A percentile compares a stretch with the other conserved stretches of the same genome.
Evolutionary conservation across 1,139 yeast genomes (phyloP).

Genomic region (Pichia sp.): DNA sequence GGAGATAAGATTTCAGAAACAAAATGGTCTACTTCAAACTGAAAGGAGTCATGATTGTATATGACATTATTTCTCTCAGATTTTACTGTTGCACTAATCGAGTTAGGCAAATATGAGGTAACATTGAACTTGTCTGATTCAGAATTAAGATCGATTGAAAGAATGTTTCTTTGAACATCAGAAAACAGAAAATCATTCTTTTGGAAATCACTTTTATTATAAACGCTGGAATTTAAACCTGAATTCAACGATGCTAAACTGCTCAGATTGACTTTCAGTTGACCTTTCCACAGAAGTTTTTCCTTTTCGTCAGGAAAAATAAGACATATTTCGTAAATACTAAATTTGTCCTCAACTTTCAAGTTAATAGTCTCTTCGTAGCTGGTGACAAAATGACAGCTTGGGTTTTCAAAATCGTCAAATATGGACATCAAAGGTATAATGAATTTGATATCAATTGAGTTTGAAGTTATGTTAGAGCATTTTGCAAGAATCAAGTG

Average conservation of each 20-base stretch:
- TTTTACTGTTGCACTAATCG: constrained; percentile 7
- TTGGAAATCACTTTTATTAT: neutral
- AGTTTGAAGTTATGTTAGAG: constrained; percentile 22
- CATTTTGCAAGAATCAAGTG: constrained; percentile 40
- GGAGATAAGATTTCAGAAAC: neutral
- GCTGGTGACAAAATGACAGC: constrained; percentile 26
- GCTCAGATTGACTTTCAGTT: constrained; percentile 13
- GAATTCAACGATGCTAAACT: constrained; percentile 1
- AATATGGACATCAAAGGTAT: constrained; percentile 44
- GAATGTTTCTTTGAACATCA: constrained; percentile 14
- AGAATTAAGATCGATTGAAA: constrained; percentile 15
- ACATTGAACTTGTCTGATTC: constrained; percentile 16
- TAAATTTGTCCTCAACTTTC: constrained; percentile 41
- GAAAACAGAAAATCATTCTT: constrained; percentile 23
- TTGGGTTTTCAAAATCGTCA: constrained; percentile 9
- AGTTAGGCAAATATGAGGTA: constrained; percentile 11
- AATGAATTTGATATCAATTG: constrained; percentile 40
- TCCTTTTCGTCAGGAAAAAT: constrained; percentile 38
- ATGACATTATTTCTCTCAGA: neutral
- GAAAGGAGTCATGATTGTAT: neutral
- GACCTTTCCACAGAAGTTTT: constrained; percentile 40
- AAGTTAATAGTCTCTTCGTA: constrained; percentile 40
- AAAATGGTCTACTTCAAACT: constrained; percentile 19
- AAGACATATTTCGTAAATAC: constrained; percentile 46
- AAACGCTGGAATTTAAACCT: neutral